Base-by-base conservation (phyloP, 2,329 filamentous ascomycete genomes). In the Paraphoma sp. region DNA sequence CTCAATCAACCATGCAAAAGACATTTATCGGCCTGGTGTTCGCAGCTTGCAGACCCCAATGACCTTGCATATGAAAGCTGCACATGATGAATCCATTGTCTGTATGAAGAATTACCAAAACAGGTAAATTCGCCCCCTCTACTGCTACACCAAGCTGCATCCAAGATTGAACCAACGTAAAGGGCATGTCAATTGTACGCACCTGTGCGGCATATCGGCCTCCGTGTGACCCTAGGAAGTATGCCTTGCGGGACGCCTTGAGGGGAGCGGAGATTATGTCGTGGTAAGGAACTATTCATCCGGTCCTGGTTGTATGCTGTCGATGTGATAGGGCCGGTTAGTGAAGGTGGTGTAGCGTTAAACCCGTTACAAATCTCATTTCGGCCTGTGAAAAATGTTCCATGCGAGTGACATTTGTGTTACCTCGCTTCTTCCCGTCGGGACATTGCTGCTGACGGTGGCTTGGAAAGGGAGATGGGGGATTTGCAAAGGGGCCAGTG, bases 171-270 rank as follows among this genome's bases (percentile, higher is more conserved):
- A 36, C 33, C 33, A 36, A 36, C 3, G 10, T 14, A 4, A 36
- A 36, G 6, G 10, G 33, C 33, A 14, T 36, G 6, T 36, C 33
- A 36, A 10, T 10, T 36, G 33, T 36, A 36, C 33, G 3, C 9
- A 36, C 33, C 6, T 10, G 33, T 14, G 6, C 33, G 33, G 33
- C 33, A 36, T 23, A 23, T 14, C 33, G 7, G 14, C 3, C 33
- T 10, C 38, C 38, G 36, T 29, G 31, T 49, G 31, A 54, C 45
- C 23, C 30, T 11, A 16, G 33, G 7, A 38, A 62, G 47, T 51
- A 56, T 36, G 59, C 56, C 56, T 62, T 36, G 54, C 41, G 42
- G 41, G 48, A 38, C 48, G 54, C 56, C 59, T 60, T 42, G 41
- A 44, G 41, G 11, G 36, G 33, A 45, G 49, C 40, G 43, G 43